Percentiles rank a stretch among this genome's conserved stretches.
phyloP scores from a whole-genome alignment of 441 rosid genomes.

The Mallotus japonicus region DNA sequence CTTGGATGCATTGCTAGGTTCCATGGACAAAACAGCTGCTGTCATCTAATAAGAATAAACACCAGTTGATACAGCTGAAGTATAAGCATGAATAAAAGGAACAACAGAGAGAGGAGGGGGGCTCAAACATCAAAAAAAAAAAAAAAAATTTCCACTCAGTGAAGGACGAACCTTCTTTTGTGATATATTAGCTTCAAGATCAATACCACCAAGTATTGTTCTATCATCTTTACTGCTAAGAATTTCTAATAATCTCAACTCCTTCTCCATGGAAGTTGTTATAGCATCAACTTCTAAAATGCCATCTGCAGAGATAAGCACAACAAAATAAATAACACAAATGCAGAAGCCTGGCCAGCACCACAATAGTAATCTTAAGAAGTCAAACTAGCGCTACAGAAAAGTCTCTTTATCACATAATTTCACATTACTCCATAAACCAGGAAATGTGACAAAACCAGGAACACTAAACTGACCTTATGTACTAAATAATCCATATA shows the following conservation, averaged over 20 bases:
- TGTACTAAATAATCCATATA: not conserved
- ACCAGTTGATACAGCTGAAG: conserved; percentile 5
- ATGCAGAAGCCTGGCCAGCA: conserved; percentile 2
- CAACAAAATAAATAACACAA: conserved; percentile 8
- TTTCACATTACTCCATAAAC: not conserved
- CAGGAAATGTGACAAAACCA: not conserved
- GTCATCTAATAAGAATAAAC: conserved; percentile 50
- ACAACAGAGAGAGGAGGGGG: not conserved
- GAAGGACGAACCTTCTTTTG: conserved; percentile 64
- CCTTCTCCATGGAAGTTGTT: conserved; percentile 66
- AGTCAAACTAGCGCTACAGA: not conserved
- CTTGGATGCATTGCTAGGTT: conserved; percentile 56
- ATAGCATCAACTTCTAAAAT: conserved; percentile 29
- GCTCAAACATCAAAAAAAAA: not conserved
- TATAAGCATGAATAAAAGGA: not conserved
- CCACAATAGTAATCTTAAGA: not conserved
- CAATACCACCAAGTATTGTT: conserved; percentile 41
- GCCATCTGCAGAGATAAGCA: conserved; percentile 36
- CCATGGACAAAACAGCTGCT: conserved; percentile 63
- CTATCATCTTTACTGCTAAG: conserved; percentile 43
- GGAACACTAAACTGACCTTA: not conserved
- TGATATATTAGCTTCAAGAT: conserved; percentile 58
- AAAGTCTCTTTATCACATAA: not conserved
- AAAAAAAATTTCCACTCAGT: not conserved
- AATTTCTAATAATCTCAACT: conserved; percentile 58